Base-by-base conservation (phyloP, 129 eudicot species). In the Oenanthe sinensis region DNA sequence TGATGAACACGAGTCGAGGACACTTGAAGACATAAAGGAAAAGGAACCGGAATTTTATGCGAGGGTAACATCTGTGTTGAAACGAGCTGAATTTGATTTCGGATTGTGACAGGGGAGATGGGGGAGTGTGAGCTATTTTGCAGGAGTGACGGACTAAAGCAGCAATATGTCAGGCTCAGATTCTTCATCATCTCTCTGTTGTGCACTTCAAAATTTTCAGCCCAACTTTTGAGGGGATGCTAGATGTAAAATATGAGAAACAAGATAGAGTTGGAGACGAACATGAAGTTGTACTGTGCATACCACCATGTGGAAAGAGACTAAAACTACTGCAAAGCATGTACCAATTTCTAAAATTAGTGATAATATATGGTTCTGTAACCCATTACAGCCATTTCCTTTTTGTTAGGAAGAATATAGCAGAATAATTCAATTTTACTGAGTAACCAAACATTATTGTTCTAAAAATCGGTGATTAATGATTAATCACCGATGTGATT, bases 1-100 rank as follows among this genome's bases (percentile, higher is more conserved):
- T 13, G 94, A 95, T 84, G 96, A 95, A 79, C 99, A 95, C 22
- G 99, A 95, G 84, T 81, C 88, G 8, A 86, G 68, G 78, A 85
- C 96, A 55, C 90, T 95, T 19, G 94, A 95, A 83, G 94, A 95
- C 63, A 55, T 91, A 83, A 82, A 82, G 81, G 91, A 85, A 81
- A 65, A 81, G 4, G 91, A 94, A 77, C 92, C 97, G 15, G 97
- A 87, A 48, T 90, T 81, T 85, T 94, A 86, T 74, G 55, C 75
- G 4, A 83, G 96, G 81, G 93, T 94, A 43, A 84, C 91, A 77
- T 81, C 92, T 77, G 93, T 90, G 73, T 75, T 94, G 77, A 94
- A 88, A 79, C 88, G 91, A 75, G 98, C 98, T 17, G 89, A 85
- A 55, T 50, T 87, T 75, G 97, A 93, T 54, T 89, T 89, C 26